Conservation (phyloP, 306 rosid species). For the Hippophae gyantsensis region DNA sequence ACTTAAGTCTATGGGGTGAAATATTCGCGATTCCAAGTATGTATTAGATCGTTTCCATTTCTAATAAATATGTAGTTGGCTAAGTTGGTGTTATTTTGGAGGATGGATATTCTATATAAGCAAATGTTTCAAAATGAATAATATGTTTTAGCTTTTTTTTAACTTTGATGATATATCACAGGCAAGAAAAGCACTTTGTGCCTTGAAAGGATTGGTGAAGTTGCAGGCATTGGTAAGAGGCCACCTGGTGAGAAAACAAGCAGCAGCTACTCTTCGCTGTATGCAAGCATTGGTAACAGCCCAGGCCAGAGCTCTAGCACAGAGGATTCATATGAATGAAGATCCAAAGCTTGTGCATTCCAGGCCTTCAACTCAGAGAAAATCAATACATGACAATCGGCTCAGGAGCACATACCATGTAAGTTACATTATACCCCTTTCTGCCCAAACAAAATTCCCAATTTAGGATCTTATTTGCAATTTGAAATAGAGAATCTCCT, state of each 20-base stretch:
- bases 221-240: constrained; percentile 91
- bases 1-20: too few species aligned
- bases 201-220: constrained; percentile 79
- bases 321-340: constrained; percentile 46
- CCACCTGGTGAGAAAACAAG: constrained; percentile 79
- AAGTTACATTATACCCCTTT: constrained; percentile 14
- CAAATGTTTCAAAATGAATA: too few species aligned
- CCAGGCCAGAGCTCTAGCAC: constrained; percentile 84
- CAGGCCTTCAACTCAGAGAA: constrained; percentile 39
- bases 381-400: constrained; percentile 35
- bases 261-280: constrained; percentile 61
- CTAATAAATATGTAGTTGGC: too few species aligned
- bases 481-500: too few species aligned
- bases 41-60: too few species aligned
- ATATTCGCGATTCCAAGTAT: too few species aligned
- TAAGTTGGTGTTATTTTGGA: too few species aligned
- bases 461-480: too few species aligned
- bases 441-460: too few species aligned
- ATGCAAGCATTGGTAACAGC: constrained; percentile 92
- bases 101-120: too few species aligned
- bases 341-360: constrained; percentile 31
- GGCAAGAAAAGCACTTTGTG: constrained; percentile 87
- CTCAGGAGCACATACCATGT: constrained; percentile 37
- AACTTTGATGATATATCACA: constrained; percentile 17
- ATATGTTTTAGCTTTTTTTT: not conserved